Base-by-base conservation (phyloP, 352 stramenopile genomes). In the Globisporangium spinosum region DNA sequence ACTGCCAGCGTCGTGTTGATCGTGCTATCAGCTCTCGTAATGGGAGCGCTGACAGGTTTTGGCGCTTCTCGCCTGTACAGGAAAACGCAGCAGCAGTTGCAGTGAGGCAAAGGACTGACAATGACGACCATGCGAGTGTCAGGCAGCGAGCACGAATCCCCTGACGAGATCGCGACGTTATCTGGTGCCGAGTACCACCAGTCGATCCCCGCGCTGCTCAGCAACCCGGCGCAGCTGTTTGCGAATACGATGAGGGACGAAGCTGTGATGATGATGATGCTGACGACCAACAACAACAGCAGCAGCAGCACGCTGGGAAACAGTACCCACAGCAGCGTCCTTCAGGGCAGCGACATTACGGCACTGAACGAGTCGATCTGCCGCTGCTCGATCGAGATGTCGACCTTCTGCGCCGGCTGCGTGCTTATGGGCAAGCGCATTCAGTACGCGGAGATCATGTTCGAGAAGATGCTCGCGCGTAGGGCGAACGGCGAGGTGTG, bases 401-500 rank as follows among this genome's bases (percentile, higher is more conserved):
- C 57, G 8, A 62, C 55, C 6, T 58, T 76, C 7, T 62, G 58
- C 27, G 27, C 47, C 20, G 70, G 73, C 58, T 22, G 25, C 10
- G 63, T 61, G 23, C 57, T 76, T 20, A 73, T 73, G 66, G 40
- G 43, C 43, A 76, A 76, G 56, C 63, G 70, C 8, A 68, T 77
- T 20, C 64, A 67, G 27, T 77, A 73, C 59, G 7, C 43, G 2
- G 32, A 53, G 25, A 45, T 77, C 2, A 40, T 4, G 2, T 77
- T 77, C 5, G 34, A 54, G 13, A 69, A 66, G 15, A 25, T 72
- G 20, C 51, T 81, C 1, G 69, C 69, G 5, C 61, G 66, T 47
- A 69, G 72, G 0, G 69, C 72, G 20, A 75, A 72, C 53, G 75
- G 75, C 0, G 75, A 81, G 57, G 75, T 81, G 23, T 81, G 75